Percentiles rank a stretch among this genome's conserved stretches.
Evolutionary conservation across 2,329 filamentous ascomycete species (phyloP).

Genomic region (Cryoendolithus antarcticus): DNA sequence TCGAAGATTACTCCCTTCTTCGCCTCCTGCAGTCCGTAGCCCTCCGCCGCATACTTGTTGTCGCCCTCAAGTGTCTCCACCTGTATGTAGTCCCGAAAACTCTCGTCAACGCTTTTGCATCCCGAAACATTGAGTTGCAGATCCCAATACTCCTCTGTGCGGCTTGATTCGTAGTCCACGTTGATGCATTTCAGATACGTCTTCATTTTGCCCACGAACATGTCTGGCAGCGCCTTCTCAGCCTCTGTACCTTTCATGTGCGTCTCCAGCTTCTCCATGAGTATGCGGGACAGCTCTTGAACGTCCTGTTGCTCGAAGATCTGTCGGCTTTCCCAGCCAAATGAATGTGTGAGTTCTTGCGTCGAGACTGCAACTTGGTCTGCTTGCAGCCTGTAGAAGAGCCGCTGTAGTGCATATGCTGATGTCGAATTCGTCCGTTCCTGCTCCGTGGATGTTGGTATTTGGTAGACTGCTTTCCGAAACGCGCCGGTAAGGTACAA

Average conservation of each 20-base stretch:
- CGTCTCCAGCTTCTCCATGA: slow-evolving; percentile 95
- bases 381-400: slow-evolving; percentile 92
- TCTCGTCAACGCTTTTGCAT: slow-evolving; percentile 84
- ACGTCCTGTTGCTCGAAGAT: slow-evolving; percentile 99
- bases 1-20: slow-evolving; percentile 97
- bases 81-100: slow-evolving; percentile 91
- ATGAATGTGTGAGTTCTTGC: slow-evolving; percentile 86
- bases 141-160: slow-evolving; percentile 97
- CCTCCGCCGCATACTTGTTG: slow-evolving; percentile 93
- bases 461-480: slow-evolving; percentile 94
- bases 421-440: slow-evolving; percentile 60
- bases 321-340: slow-evolving; percentile 95
- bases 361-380: slow-evolving; percentile 74
- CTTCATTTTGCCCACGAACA: slow-evolving; percentile 97
- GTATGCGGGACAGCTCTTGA: slow-evolving; percentile 85
- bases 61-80: slow-evolving; percentile 96
- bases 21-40: slow-evolving; percentile 86
- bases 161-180: slow-evolving; percentile 91
- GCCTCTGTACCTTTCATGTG: slow-evolving; percentile 95
- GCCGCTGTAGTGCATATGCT: slow-evolving; percentile 80
- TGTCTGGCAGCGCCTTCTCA: slow-evolving; percentile 73
- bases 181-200: slow-evolving; percentile 99
- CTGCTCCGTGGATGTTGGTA: slow-evolving; percentile 78
- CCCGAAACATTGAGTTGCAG: slow-evolving; percentile 93
- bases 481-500: slow-evolving; percentile 61